Conservation (phyloP, 768 basidiomycete species). For the Naematelia aurantialba region DNA sequence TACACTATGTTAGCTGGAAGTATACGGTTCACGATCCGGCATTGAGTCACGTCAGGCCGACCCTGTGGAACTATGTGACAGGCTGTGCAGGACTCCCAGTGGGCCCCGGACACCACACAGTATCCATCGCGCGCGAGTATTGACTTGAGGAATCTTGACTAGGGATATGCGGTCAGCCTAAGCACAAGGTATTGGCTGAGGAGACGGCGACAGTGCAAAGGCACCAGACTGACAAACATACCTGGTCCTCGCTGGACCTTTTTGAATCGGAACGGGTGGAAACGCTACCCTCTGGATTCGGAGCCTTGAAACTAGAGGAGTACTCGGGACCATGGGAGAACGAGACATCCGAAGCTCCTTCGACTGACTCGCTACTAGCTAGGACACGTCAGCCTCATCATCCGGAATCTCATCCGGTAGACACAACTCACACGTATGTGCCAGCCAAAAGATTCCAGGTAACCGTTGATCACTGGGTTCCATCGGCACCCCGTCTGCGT, state of each 20-base stretch:
- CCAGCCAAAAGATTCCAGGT: background rate
- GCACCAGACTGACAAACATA: background rate
- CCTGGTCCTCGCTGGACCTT: slow-evolving; percentile 2
- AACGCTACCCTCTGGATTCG: slow-evolving; percentile 6
- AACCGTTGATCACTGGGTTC: no score
- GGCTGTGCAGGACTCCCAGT: slow-evolving; percentile 1
- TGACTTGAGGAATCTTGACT: background rate
- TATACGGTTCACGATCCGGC: background rate
- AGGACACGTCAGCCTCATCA: background rate
- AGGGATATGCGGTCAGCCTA: background rate
- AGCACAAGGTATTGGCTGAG: no score
- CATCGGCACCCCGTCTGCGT: background rate
- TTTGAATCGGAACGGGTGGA: slow-evolving; percentile 8
- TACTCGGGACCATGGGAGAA: slow-evolving; percentile 10
- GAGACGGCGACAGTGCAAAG: no score
- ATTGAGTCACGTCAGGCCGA: background rate
- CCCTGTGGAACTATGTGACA: slow-evolving; percentile 3
- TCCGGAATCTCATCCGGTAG: background rate
- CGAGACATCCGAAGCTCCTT: background rate
- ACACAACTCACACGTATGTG: background rate
- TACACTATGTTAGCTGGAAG: background rate
- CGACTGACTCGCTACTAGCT: background rate
- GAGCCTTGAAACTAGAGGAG: background rate
- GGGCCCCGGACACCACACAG: background rate
- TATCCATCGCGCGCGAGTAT: background rate